These are phyloP conservation scores for Crucibulum laeve DNA, from an alignment of 768 basidiomycete species.

Conservation along the genomic window DNA sequence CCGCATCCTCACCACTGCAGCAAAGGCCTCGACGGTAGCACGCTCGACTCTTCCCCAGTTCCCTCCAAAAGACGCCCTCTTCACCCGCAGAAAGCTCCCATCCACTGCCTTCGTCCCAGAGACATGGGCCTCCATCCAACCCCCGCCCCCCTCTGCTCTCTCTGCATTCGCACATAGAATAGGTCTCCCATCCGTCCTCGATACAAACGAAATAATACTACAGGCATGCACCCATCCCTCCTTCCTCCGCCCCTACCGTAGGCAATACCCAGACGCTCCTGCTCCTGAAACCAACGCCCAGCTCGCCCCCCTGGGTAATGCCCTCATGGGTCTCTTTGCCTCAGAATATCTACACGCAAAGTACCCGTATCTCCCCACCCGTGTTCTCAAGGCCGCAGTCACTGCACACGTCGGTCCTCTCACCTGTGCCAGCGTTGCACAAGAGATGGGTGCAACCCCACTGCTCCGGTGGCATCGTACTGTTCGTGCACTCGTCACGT, in stretches of 20 bases:
- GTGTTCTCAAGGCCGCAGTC: slow-evolving; percentile 86
- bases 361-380: slow-evolving; percentile 89
- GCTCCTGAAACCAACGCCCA: slow-evolving; percentile 67
- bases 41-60: slow-evolving; percentile 50
- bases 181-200: slow-evolving; percentile 58
- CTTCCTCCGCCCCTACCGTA: slow-evolving; percentile 49
- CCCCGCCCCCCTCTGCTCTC: slow-evolving; percentile 67
- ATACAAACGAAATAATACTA: slow-evolving; percentile 49
- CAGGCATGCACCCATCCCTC: slow-evolving; percentile 83
- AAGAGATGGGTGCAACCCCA: slow-evolving; percentile 76
- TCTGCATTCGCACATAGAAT: slow-evolving; percentile 74
- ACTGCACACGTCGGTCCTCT: slow-evolving; percentile 88
- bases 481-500: slow-evolving; percentile 35
- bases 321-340: slow-evolving; percentile 86
- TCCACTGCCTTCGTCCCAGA: slow-evolving; percentile 55
- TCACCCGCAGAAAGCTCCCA: slow-evolving; percentile 23
- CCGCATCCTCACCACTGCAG: slow-evolving; percentile 42
- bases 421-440: slow-evolving; percentile 80
- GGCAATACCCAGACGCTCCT: slow-evolving; percentile 52
- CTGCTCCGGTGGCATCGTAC: slow-evolving; percentile 80
- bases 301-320: slow-evolving; percentile 76
- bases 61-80: slow-evolving; percentile 52
- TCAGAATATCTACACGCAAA: slow-evolving; percentile 75
- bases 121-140: slow-evolving; percentile 67
- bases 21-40: slow-evolving; percentile 50